Base-by-base conservation (phyloP, 805 yeast genomes). In the Starmerella powellii region DNA sequence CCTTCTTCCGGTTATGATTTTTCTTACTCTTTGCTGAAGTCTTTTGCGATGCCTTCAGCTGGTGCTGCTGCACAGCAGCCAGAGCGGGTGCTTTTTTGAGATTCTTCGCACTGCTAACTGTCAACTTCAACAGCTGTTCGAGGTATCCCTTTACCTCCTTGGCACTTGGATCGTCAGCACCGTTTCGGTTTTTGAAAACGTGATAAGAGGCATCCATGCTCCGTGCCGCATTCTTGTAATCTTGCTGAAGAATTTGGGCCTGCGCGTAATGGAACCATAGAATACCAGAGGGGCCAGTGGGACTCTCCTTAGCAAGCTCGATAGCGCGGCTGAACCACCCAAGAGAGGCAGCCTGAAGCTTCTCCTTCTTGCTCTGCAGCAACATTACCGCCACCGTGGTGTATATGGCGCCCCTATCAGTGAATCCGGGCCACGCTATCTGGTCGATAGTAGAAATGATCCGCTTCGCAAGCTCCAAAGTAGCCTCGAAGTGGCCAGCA, bases 241-340 rank as follows among this genome's bases (percentile, higher is more conserved):
- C 75, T 34, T 70, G 68, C 23, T 60, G 50, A 24, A 72, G 62
- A 27, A 79, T 72, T 39, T 74, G 69, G 34, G 76, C 59, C 54
- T 79, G 79, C 20, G 80, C 76, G n/a, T 71, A 59, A 59, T 88
- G 83, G 64, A 76, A 82, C 51, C 72, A 71, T 48, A 80, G 64
- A 48, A 74, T 67, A 18, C 78, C 94, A 21, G 79, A 70, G 42
- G 76, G 70, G 51, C 73, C 74, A 12, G 80, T 70, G 11, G 68
- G 64, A 15, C 63, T 71, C 37, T 87, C 91, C 55, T 74, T 73
- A 35, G 73, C 52, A 20, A 60, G 48, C 15, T 59, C 57, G 45
- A 80, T 71, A 29, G 85, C 73, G 34, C 65, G 63, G 37, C 67
- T 62, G 53, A 76, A 72, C 49, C 85, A 69, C 28, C 64, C 63